Evolutionary conservation across 176 grass and related monocot species (phyloP).

Genomic region (Otatea glauca): DNA sequence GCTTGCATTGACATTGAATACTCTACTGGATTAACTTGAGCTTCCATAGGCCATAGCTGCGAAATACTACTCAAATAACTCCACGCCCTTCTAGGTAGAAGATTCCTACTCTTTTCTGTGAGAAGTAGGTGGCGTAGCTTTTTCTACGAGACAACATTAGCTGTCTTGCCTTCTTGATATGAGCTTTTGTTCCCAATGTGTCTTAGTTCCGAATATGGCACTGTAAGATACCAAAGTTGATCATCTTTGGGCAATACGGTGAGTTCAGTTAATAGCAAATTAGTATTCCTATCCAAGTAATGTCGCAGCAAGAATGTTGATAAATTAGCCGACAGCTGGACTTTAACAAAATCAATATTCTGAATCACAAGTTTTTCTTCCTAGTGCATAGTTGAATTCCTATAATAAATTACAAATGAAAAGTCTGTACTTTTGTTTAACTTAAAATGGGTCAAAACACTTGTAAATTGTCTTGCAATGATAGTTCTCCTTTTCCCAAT

Average conservation of each 20-base stretch:
- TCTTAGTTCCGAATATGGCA: neutral
- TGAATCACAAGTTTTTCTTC: slow-evolving; percentile 30
- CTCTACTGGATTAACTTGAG: neutral
- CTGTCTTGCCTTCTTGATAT: neutral
- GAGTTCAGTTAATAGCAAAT: neutral
- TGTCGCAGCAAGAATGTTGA: neutral
- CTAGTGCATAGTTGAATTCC: neutral
- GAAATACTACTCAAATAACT: slow-evolving; percentile 8
- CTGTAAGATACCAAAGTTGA: neutral
- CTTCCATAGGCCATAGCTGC: neutral
- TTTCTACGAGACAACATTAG: neutral
- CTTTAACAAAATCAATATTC: neutral
- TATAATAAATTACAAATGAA: neutral
- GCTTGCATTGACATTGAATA: neutral
- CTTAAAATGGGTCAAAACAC: neutral
- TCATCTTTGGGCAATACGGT: neutral
- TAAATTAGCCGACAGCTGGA: neutral
- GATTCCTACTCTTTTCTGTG: neutral
- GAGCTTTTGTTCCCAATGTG: neutral
- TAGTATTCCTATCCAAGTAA: neutral
- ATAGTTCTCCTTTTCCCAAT: neutral
- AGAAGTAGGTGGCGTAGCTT: neutral
- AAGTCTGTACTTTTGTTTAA: neutral
- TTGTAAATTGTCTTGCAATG: slow-evolving; percentile 3
- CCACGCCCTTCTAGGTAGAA: slow-evolving; percentile 6